These are phyloP conservation scores for Rhizoctonia solani DNA, from an alignment of 1,284 basidiomycete species.

Conservation along the genomic window DNA sequence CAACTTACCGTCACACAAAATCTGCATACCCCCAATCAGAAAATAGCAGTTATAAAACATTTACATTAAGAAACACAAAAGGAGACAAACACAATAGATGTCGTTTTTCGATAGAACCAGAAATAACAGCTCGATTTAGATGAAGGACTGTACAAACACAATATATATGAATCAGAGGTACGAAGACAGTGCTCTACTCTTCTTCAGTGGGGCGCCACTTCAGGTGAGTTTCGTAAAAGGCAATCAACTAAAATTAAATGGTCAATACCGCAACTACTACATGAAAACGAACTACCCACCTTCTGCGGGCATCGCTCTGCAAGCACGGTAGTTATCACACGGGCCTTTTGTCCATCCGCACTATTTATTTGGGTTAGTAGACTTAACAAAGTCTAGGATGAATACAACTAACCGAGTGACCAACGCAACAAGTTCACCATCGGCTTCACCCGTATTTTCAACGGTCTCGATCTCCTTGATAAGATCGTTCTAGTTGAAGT, in stretches of 20 bases:
- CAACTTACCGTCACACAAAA: too few species aligned
- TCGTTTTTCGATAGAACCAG: too few species aligned
- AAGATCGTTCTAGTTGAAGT: background rate
- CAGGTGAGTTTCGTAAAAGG: conserved; percentile 36
- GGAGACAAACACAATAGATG: too few species aligned
- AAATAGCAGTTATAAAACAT: background rate
- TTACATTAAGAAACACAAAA: too few species aligned
- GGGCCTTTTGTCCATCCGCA: conserved; percentile 2
- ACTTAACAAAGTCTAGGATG: background rate
- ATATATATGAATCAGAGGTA: background rate
- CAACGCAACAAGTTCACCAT: background rate
- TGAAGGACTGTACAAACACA: too few species aligned
- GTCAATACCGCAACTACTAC: background rate
- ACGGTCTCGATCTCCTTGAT: conserved; percentile 28
- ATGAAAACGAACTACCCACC: background rate
- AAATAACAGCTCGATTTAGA: too few species aligned
- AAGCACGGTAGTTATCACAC: background rate
- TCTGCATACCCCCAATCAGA: too few species aligned
- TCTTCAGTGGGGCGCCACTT: conserved; percentile 31
- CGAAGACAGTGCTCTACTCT: background rate
- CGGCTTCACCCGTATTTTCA: background rate
- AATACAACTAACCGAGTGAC: conserved; percentile 6
- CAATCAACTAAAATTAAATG: conserved; percentile 34
- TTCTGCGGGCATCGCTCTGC: conserved; percentile 23
- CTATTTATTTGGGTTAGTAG: background rate